phyloP scores from a whole-genome alignment of 2,329 filamentous ascomycete genomes.

The Cylindrodendrum hubeiense region DNA sequence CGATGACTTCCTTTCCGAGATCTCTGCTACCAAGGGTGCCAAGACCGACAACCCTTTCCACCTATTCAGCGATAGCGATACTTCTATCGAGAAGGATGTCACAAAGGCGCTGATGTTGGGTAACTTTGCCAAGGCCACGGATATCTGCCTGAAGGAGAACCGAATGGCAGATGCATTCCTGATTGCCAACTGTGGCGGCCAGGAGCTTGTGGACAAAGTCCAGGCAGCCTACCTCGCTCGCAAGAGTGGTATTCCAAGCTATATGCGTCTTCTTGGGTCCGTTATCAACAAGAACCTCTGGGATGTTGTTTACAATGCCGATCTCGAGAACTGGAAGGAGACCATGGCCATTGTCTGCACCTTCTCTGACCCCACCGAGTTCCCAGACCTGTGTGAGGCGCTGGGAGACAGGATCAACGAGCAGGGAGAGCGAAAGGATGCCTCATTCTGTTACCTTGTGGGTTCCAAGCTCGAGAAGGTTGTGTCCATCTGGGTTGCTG shows the following conservation, averaged over 20 bases:
- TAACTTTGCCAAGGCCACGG: slow-evolving; percentile 89
- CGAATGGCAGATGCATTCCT: slow-evolving; percentile 97
- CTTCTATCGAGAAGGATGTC: slow-evolving; percentile 84
- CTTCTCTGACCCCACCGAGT: slow-evolving; percentile 90
- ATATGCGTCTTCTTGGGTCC: slow-evolving; percentile 88
- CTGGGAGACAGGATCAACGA: slow-evolving; percentile 92
- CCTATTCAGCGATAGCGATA: slow-evolving; percentile 87
- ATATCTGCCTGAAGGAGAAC: slow-evolving; percentile 88
- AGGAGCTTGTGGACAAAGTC: slow-evolving; percentile 93
- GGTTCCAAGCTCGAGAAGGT: slow-evolving; percentile 99
- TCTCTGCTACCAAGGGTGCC: slow-evolving; percentile 89
- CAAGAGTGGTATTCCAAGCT: slow-evolving; percentile 87
- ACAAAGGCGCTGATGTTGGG: slow-evolving; percentile 91
- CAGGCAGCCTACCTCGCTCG: slow-evolving; percentile 91
- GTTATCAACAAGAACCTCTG: slow-evolving; percentile 97
- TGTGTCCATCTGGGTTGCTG: slow-evolving; percentile 91
- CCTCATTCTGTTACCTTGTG: slow-evolving; percentile 95
- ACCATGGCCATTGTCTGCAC: slow-evolving; percentile 96
- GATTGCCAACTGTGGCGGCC: slow-evolving; percentile 96
- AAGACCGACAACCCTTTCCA: slow-evolving; percentile 97
- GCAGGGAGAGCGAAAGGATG: slow-evolving; percentile 83
- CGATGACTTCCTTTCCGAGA: slow-evolving; percentile 87
- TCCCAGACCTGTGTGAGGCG: slow-evolving; percentile 93
- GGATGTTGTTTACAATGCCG: slow-evolving; percentile 97
- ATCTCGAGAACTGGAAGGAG: slow-evolving; percentile 95